phyloP scores from a whole-genome alignment of 371 early-diverging fungal genomes.

The Mortierella sp. region DNA sequence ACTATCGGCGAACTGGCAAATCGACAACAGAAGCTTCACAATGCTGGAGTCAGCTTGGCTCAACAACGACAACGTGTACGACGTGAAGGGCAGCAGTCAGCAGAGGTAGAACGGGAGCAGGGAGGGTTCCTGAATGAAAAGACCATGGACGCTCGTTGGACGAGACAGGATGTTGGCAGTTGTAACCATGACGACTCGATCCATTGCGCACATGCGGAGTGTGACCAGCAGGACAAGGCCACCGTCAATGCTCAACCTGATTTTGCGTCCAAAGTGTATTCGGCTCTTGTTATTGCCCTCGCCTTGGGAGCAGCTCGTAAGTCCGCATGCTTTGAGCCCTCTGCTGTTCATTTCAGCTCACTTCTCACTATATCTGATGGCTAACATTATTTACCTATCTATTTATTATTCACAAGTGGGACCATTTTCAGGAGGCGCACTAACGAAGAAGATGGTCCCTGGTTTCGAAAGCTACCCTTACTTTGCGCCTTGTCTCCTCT shows the following conservation, averaged over 20 bases:
- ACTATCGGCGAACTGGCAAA: conserved; percentile 41
- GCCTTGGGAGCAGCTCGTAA: conserved; percentile 34
- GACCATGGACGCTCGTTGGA: background rate
- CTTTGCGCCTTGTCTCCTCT: conserved; percentile 39
- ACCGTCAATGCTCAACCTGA: conserved; percentile 7
- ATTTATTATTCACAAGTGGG: conserved; percentile 14
- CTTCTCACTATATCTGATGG: background rate
- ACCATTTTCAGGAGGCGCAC: conserved; percentile 28
- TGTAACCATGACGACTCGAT: background rate
- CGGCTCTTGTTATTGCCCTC: conserved; percentile 26
- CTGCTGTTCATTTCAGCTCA: background rate
- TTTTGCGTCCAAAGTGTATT: conserved; percentile 31
- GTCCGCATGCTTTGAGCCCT: background rate
- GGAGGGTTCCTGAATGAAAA: background rate
- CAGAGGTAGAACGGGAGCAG: background rate
- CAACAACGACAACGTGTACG: background rate
- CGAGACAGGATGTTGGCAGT: background rate
- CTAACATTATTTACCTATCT: background rate
- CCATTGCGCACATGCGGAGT: background rate
- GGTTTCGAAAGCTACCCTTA: conserved; percentile 35
- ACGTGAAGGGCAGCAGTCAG: background rate
- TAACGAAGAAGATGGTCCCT: conserved; percentile 20
- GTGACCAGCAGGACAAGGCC: background rate
- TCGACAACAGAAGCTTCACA: conserved; percentile 22
- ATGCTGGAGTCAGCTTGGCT: background rate